Evolutionary conservation across 352 stramenopile species (phyloP).

Genomic region (Phytopythium vexans): DNA sequence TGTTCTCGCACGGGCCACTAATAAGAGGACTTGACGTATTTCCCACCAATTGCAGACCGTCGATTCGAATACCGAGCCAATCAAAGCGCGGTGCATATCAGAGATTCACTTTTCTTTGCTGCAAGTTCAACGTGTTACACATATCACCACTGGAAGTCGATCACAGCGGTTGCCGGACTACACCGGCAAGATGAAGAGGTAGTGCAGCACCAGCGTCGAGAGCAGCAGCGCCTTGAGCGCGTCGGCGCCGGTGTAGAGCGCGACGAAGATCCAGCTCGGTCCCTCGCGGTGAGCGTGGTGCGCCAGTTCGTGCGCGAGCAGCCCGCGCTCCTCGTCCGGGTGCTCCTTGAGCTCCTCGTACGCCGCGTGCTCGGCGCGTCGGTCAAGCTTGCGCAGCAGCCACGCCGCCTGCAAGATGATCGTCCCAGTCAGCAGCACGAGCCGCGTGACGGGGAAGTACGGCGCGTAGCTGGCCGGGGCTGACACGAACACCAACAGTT

Average conservation of each 20-base stretch:
- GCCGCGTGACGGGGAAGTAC: conserved; percentile 22
- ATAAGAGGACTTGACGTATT: too few relatives aligned
- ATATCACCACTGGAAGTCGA: too few relatives aligned
- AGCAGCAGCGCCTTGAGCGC: conserved; percentile 46
- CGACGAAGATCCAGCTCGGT: conserved; percentile 31
- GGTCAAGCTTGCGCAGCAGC: conserved; percentile 47
- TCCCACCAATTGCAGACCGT: too few relatives aligned
- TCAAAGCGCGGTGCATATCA: too few relatives aligned
- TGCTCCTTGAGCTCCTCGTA: conserved; percentile 52
- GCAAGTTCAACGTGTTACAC: too few relatives aligned
- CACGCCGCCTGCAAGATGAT: conserved; percentile 31
- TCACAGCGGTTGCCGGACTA: conserved; percentile 1
- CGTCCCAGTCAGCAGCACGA: conserved; percentile 32
- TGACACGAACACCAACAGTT: conserved; percentile 28
- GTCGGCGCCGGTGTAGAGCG: conserved; percentile 38
- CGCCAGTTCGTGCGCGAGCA: conserved; percentile 41
- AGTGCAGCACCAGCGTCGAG: conserved; percentile 36
- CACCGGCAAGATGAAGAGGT: conserved; percentile 31
- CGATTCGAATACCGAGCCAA: too few relatives aligned
- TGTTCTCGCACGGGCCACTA: too few relatives aligned
- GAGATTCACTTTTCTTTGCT: too few relatives aligned
- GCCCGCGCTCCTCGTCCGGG: conserved; percentile 40
- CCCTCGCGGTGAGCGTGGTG: conserved; percentile 34
- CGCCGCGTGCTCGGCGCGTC: conserved; percentile 41
- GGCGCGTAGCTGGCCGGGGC: conserved; percentile 6